Base-by-base conservation (phyloP, 169 alveolate species). In the Toxoplasma gondii region DNA sequence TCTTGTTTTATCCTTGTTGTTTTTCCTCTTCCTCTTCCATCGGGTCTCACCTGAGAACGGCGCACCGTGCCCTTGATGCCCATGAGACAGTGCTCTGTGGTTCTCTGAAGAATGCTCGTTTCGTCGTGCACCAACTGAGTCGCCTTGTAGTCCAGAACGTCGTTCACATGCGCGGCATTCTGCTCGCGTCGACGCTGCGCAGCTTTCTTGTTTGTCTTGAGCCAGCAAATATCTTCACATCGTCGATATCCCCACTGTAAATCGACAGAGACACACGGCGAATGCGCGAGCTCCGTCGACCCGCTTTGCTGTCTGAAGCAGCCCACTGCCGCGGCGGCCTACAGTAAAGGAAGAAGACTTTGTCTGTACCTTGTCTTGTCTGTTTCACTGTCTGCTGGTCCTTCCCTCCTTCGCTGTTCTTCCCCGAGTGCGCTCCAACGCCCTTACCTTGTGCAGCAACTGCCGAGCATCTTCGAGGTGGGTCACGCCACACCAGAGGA, bases 221-320 rank as follows among this genome's bases (percentile, higher is more conserved):
- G 95, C 99, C 99, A 98, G 67, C 98, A 98, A 64, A 98, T 98
- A 94, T 98, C 99, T 96, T 98, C 99, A 93, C 99, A 98, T 96
- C 99, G 96, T 70, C 99, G 96, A 94, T 97, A 98, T 27, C 99
- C 99, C 99, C 99, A 98, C 93, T 97, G 97, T 87, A 44, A 10
- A 45, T 29, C 16, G 9, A 45, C 38, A 12, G 49, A 39, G 27
- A 39, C 12, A 39, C 88, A 80, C 88, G 44, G 27, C 44, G 53
- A 12, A 29, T 7, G 29, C 53, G 88, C 4, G 53, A 36, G n/a
- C n/a, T n/a, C n/a, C n/a, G n/a, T n/a, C n/a, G 36, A 1, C 64
- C 0, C 64, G 39, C 67, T 4, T n/a, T n/a, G n/a, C n/a, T n/a
- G n/a, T n/a, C n/a, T n/a, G n/a, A n/a, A n/a, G n/a, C n/a, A n/a